phyloP scores from a whole-genome alignment of 2,329 filamentous ascomycete species.

The Fusarium aywerte region DNA sequence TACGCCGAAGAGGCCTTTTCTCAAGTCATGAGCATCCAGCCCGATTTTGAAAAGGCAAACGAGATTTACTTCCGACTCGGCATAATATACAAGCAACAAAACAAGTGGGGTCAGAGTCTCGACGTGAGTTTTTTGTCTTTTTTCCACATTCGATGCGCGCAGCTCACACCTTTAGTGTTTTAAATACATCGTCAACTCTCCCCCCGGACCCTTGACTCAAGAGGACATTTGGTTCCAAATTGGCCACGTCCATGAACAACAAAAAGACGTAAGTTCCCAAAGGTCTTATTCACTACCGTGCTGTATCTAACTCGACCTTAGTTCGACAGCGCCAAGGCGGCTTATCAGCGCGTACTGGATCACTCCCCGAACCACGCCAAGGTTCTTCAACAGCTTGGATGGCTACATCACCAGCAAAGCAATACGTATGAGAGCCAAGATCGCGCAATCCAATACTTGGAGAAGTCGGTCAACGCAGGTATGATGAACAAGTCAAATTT shows the following conservation, averaged over 20 bases:
- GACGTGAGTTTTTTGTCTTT: conserved; percentile 70
- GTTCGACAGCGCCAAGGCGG: conserved; percentile 93
- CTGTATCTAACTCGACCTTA: conserved; percentile 58
- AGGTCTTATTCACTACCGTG: background rate
- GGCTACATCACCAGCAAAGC: conserved; percentile 97
- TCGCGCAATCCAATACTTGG: conserved; percentile 94
- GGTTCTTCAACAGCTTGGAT: conserved; percentile 96
- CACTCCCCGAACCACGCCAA: conserved; percentile 97
- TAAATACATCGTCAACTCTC: conserved; percentile 95
- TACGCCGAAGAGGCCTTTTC: conserved; percentile 98
- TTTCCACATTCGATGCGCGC: background rate
- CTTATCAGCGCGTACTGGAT: conserved; percentile 92
- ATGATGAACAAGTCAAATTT: conserved; percentile 50
- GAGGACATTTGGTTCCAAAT: conserved; percentile 99
- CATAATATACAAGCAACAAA: conserved; percentile 99
- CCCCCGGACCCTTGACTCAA: conserved; percentile 90
- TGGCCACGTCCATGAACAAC: conserved; percentile 97
- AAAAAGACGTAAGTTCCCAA: conserved; percentile 90
- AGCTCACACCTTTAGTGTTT: conserved; percentile 75
- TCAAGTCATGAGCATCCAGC: conserved; percentile 98
- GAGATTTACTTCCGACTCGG: conserved; percentile 98
- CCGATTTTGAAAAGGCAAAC: conserved; percentile 97
- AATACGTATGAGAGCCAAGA: conserved; percentile 92
- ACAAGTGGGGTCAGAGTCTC: conserved; percentile 90
- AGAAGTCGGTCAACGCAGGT: conserved; percentile 96